Percentiles rank a stretch among this genome's conserved stretches.
Evolutionary conservation across 805 yeast species (phyloP).

Genomic region (Myxozyma melibiosi): DNA sequence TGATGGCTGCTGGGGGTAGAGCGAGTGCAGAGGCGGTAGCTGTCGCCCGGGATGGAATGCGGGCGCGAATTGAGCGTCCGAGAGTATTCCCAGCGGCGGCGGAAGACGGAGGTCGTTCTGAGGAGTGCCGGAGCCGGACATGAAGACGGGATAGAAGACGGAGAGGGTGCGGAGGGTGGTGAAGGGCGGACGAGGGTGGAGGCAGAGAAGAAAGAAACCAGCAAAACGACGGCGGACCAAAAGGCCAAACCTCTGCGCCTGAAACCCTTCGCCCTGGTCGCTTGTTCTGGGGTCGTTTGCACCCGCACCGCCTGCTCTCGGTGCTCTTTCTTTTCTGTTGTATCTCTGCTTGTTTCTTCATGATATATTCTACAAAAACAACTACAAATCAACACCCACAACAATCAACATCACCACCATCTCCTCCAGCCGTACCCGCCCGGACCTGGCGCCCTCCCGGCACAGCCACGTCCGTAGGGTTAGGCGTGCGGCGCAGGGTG

Average conservation of each 20-base stretch:
- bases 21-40: slow-evolving; percentile 16
- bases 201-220: not conserved
- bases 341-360: too few species aligned
- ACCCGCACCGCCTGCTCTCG: not conserved
- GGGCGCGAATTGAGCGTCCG: slow-evolving; percentile 17
- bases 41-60: slow-evolving; percentile 12
- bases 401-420: too few species aligned
- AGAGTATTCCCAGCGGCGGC: slow-evolving; percentile 24
- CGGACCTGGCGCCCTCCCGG: too few species aligned
- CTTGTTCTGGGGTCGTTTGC: not conserved
- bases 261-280: not conserved
- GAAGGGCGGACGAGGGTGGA: not conserved
- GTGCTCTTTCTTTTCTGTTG: too few species aligned
- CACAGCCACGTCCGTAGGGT: not conserved
- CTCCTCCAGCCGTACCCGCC: too few species aligned
- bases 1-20: slow-evolving; percentile 11
- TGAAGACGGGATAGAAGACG: not conserved
- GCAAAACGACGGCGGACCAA: not conserved
- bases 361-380: too few species aligned
- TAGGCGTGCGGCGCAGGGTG: slow-evolving; percentile 13
- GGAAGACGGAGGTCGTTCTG: slow-evolving; percentile 22
- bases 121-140: slow-evolving; percentile 12
- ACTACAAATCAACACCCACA: too few species aligned
- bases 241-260: not conserved
- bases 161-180: not conserved